Base-by-base conservation (phyloP, 352 stramenopile species). In the Peronosclerospora sorghi region DNA sequence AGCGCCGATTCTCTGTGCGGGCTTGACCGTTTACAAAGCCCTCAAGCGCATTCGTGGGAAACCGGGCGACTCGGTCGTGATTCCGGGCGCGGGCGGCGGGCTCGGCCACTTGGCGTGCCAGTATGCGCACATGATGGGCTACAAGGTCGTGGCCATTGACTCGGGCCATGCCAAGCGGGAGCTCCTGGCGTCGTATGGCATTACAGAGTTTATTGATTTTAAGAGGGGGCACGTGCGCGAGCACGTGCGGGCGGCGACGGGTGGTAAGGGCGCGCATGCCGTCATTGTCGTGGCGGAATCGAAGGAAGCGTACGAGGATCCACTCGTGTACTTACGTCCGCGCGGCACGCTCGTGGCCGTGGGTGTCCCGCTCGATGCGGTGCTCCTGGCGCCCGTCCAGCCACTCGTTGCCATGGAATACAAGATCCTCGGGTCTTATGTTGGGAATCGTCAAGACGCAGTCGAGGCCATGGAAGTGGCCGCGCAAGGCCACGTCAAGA, bases 1-100 rank as follows among this genome's bases (percentile, higher is more conserved):
- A n/a, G 76, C 67, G 23, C 66, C 78, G 0, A 59, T 95, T 13
- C 51, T 95, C 17, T 96, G 85, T 55, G 81, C 80, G 12, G 84
- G 84, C 7, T 64, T 94, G 38, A 96, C 85, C 0, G 71, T 68
- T 1, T 95, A 85, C 55, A 83, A 70, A 30, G 80, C 83, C 1
- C 48, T 92, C 27, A 74, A 69, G 44, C 55, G 77, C 34, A 75
- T 66, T 35, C 59, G 62, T 35, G 65, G 60, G 20, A 35, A 61
- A 20, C 36, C 49, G 4, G 64, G 60, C 12, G 49, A 73, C 12
- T 65, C 35, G 5, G 53, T 94, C 0, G 76, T 53, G 26, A 62
- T 94, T 20, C 54, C 66, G 0, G 81, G 81, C n/a, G 57, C 57
- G 17, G 60, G 83, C 26, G 81, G 81, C 19, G 66, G 79, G 20